A percentile compares a stretch with the other conserved stretches of the same genome.
Conservation (phyloP, 2,329 filamentous ascomycete genomes). For the Nothopassalora personata region DNA sequence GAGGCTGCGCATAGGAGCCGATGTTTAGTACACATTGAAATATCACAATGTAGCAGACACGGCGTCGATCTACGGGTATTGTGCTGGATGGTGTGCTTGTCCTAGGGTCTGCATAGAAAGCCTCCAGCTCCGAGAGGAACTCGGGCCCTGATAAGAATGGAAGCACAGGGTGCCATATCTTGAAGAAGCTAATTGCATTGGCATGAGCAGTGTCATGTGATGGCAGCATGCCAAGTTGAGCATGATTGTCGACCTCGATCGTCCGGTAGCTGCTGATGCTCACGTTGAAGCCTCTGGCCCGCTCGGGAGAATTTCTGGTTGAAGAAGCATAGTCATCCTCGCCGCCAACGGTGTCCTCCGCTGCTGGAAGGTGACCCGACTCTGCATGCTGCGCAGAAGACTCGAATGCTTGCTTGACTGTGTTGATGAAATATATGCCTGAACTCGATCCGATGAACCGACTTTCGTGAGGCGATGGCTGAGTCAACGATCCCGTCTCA, state of each 20-base stretch:
- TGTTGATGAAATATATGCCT: constrained; percentile 52
- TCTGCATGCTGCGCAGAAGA: constrained; percentile 13
- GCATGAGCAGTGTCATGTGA: constrained; percentile 35
- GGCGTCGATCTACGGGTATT: constrained; percentile 17
- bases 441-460: constrained; percentile 49
- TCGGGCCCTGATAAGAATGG: constrained; percentile 49
- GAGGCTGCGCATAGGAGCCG: constrained; percentile 26
- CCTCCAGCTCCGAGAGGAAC: constrained; percentile 43
- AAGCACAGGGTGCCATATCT: constrained; percentile 49
- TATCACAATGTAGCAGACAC: constrained; percentile 35
- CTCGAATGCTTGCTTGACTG: constrained; percentile 49
- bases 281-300: constrained; percentile 14
- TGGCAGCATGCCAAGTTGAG: constrained; percentile 23
- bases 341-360: constrained; percentile 20
- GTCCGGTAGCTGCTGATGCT: constrained; percentile 13
- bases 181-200: constrained; percentile 47
- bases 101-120: constrained; percentile 34
- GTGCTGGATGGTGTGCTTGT: constrained; percentile 26
- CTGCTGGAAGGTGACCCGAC: constrained; percentile 11
- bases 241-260: constrained; percentile 14
- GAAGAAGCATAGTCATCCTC: constrained; percentile 19
- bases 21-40: constrained; percentile 51
- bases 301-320: constrained; percentile 17
- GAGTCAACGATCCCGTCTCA: constrained; percentile 19
- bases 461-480: constrained; percentile 16